phyloP scores from a whole-genome alignment of 139 green algal species.

The Nannochloris sp. region DNA sequence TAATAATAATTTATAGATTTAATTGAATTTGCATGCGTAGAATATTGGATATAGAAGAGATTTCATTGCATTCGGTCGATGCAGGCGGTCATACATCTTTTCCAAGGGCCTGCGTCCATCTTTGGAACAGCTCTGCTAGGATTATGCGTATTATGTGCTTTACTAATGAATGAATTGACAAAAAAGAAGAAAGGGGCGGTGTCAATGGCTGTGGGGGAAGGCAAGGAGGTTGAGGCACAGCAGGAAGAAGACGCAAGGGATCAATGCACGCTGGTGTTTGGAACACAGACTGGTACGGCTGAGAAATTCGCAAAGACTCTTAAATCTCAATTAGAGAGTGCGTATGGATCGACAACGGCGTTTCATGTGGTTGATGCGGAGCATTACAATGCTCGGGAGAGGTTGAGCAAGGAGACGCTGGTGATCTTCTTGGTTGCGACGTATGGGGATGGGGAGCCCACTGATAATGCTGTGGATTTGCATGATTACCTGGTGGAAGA shows the following conservation, averaged over 20 bases:
- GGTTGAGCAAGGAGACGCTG: constrained; percentile 57
- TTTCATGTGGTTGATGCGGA: constrained; percentile 69
- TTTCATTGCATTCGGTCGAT: not conserved
- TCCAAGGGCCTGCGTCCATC: not conserved
- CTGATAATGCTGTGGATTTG: constrained; percentile 80
- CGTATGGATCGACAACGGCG: constrained; percentile 44
- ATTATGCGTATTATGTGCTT: not conserved
- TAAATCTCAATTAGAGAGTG: constrained; percentile 27
- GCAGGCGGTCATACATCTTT: not conserved
- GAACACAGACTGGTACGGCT: constrained; percentile 80
- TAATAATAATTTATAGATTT: not conserved
- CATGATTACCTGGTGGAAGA: constrained; percentile 64
- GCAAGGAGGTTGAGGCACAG: not conserved
- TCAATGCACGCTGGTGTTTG: constrained; percentile 43
- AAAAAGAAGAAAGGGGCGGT: not conserved
- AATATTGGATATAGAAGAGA: not conserved
- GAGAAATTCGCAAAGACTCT: constrained; percentile 85
- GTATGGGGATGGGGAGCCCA: constrained; percentile 96
- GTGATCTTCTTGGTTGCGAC: constrained; percentile 84
- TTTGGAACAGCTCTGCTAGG: not conserved
- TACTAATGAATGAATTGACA: constrained; percentile 4
- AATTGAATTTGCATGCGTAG: not conserved
- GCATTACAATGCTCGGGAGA: constrained; percentile 34
- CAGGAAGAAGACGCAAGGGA: constrained; percentile 5
- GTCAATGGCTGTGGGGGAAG: not conserved